These are phyloP conservation scores for Moricandia moricandioides DNA, from an alignment of 345 rosid genomes.

Conservation along the genomic window DNA sequence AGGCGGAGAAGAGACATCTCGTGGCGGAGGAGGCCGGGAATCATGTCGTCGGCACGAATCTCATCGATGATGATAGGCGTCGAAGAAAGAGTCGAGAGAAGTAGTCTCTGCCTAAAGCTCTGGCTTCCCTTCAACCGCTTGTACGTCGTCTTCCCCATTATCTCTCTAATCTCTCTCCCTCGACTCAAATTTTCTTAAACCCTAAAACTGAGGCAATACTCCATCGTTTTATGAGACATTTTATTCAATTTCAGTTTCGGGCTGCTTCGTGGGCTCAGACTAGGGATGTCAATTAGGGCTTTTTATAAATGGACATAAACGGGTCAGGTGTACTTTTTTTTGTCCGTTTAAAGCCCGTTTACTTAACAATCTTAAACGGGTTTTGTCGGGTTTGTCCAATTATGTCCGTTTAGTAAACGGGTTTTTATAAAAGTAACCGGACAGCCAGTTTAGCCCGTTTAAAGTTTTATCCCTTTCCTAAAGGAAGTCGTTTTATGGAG, in stretches of 20 bases:
- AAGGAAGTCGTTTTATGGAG: too few relatives aligned
- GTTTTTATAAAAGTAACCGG: too few relatives aligned
- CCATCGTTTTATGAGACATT: background rate
- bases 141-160: slow-evolving; percentile 62
- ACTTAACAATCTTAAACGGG: too few relatives aligned
- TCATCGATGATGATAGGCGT: slow-evolving; percentile 62
- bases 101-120: slow-evolving; percentile 68
- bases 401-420: too few relatives aligned
- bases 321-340: too few relatives aligned
- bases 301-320: too few relatives aligned
- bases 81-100: slow-evolving; percentile 64
- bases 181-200: slow-evolving; percentile 27
- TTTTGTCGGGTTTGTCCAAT: too few relatives aligned
- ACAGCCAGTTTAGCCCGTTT: too few relatives aligned
- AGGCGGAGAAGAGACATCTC: slow-evolving; percentile 85
- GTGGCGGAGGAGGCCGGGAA: slow-evolving; percentile 76
- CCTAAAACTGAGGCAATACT: background rate
- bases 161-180: background rate
- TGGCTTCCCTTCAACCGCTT: slow-evolving; percentile 74
- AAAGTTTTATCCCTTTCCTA: too few relatives aligned
- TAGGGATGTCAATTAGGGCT: too few relatives aligned
- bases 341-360: too few relatives aligned
- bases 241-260: background rate
- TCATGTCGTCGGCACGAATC: slow-evolving; percentile 60
- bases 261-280: background rate